A percentile compares a stretch with the other conserved stretches of the same genome.
These are phyloP conservation scores for Coemansia sp. DNA, from an alignment of 192 early-diverging fungal genomes.

Conservation along the genomic window DNA sequence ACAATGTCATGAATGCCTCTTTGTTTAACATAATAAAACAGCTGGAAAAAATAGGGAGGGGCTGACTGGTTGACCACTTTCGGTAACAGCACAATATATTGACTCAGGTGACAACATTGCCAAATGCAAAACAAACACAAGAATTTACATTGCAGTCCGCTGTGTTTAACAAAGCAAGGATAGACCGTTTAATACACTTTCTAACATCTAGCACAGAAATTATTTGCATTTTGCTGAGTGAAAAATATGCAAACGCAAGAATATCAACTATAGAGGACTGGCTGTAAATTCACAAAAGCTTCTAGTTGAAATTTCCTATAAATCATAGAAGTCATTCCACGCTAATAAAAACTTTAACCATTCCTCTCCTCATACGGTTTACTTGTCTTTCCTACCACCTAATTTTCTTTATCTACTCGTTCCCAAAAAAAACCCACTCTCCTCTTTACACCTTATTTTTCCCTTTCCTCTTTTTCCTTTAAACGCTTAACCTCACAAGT, in stretches of 20 bases:
- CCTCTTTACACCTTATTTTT: neutral
- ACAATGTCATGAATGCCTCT: neutral
- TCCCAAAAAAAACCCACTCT: neutral
- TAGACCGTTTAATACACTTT: no score
- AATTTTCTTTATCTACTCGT: neutral
- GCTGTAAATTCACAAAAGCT: no score
- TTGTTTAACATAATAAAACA: neutral
- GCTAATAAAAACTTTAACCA: neutral
- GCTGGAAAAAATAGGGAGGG: neutral
- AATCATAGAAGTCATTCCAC: no score
- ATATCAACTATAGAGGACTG: neutral
- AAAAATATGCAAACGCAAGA: neutral
- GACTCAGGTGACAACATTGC: neutral
- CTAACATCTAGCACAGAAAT: no score
- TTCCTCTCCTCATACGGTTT: neutral
- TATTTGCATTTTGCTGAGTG: neutral
- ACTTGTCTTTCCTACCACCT: slow-evolving; percentile 2
- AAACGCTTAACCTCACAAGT: neutral
- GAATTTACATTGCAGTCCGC: neutral
- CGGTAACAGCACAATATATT: neutral
- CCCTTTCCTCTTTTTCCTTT: neutral
- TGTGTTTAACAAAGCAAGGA: no score
- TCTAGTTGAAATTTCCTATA: no score
- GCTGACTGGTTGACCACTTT: neutral
- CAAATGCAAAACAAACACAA: neutral